phyloP scores from a whole-genome alignment of 176 grass and related monocot genomes.

The Panicum miliaceum region DNA sequence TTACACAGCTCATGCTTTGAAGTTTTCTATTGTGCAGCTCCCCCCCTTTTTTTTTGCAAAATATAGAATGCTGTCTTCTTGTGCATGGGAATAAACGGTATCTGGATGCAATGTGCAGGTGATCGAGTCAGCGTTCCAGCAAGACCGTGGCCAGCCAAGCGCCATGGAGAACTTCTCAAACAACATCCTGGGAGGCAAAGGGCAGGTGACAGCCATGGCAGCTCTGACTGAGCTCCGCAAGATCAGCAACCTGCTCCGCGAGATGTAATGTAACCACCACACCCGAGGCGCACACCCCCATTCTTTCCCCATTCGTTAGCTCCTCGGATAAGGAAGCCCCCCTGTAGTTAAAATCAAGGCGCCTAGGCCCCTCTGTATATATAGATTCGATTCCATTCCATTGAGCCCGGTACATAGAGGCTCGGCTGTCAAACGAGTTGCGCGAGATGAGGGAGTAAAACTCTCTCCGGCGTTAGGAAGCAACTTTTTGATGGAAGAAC shows the following conservation, averaged over 20 bases:
- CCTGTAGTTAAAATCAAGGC: conserved; percentile 9
- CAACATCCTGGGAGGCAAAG: conserved; percentile 80
- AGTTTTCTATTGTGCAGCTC: not conserved
- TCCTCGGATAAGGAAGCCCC: conserved; percentile 29
- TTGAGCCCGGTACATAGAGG: conserved; percentile 29
- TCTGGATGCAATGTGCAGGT: conserved; percentile 51
- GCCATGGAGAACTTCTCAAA: conserved; percentile 65
- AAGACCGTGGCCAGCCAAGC: conserved; percentile 62
- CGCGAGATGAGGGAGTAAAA: conserved; percentile 32
- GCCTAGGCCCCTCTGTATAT: conserved; percentile 48
- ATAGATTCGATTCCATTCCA: conserved; percentile 50
- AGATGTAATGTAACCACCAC: conserved; percentile 79
- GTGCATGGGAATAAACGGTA: conserved; percentile 15
- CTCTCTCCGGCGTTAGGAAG: conserved; percentile 33
- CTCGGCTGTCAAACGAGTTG: conserved; percentile 41
- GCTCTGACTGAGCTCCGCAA: conserved; percentile 92
- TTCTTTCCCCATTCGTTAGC: conserved; percentile 26
- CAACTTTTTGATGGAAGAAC: conserved; percentile 49
- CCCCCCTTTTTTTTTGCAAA: not conserved
- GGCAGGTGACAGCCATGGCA: conserved; percentile 69
- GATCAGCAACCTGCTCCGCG: conserved; percentile 81
- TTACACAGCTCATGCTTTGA: not conserved
- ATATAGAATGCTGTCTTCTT: not conserved
- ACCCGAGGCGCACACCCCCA: not conserved
- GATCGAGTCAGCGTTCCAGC: conserved; percentile 87